Conservation (phyloP, 164 flowering plant species). For the Echeveria elegans region DNA sequence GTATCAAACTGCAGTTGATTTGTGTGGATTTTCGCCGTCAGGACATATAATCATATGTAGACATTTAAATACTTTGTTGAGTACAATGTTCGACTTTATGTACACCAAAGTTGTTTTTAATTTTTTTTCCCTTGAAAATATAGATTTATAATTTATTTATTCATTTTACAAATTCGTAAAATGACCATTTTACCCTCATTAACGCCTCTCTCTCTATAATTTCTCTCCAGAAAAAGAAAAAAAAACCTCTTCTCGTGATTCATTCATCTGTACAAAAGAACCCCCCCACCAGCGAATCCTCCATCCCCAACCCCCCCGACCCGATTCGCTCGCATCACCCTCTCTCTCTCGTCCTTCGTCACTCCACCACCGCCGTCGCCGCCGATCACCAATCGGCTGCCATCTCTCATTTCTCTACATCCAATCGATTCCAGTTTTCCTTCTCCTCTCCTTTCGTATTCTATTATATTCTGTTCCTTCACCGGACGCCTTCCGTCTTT, state of each 20-base stretch:
- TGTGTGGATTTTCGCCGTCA: too few species aligned
- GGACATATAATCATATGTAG: too few species aligned
- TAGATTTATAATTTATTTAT: too few species aligned
- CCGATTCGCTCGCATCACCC: not conserved
- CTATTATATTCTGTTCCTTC: not conserved
- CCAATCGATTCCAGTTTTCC: not conserved
- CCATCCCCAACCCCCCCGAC: not conserved
- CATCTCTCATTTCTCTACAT: not conserved
- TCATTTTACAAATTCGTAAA: too few species aligned
- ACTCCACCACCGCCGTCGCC: not conserved
- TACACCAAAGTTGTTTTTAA: too few species aligned
- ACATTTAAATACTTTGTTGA: too few species aligned
- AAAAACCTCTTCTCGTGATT: not conserved
- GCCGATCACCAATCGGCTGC: not conserved
- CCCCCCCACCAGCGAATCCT: not conserved
- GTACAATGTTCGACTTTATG: too few species aligned
- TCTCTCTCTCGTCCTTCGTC: not conserved
- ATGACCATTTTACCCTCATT: too few species aligned
- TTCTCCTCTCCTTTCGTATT: too few species aligned
- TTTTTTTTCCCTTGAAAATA: too few species aligned
- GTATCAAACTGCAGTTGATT: too few species aligned
- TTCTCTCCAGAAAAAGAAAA: not conserved
- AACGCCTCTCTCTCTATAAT: too few species aligned
- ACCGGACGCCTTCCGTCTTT: not conserved
- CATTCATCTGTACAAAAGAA: constrained; percentile 1